phyloP scores from a whole-genome alignment of 2,329 filamentous ascomycete species.

The Thermochaetoides dissita region DNA sequence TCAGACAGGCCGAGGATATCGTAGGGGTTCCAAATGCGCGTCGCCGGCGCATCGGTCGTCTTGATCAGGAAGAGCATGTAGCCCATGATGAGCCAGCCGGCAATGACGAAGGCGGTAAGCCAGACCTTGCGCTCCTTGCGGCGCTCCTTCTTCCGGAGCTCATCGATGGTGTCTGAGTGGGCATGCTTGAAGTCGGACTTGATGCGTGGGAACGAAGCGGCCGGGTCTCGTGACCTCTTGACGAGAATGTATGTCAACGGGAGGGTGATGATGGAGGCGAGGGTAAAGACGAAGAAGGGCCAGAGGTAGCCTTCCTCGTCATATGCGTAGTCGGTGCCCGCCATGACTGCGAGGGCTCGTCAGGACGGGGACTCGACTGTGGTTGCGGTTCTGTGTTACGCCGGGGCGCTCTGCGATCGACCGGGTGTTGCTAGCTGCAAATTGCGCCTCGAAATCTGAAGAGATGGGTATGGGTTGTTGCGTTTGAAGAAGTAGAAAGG shows the following conservation, averaged over 20 bases:
- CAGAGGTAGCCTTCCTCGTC: conserved; percentile 98
- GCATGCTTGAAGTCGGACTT: conserved; percentile 66
- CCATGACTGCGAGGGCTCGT: conserved; percentile 45
- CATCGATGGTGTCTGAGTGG: conserved; percentile 70
- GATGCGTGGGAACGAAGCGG: conserved; percentile 71
- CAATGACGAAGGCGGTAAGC: conserved; percentile 59
- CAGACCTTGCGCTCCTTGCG: conserved; percentile 81
- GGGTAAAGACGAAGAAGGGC: conserved; percentile 93
- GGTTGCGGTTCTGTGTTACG: neutral
- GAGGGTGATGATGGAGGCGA: conserved; percentile 74
- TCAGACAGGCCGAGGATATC: conserved; percentile 80
- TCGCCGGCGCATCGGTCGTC: conserved; percentile 54
- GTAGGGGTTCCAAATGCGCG: conserved; percentile 92
- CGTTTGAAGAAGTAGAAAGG: neutral
- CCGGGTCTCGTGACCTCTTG: conserved; percentile 60
- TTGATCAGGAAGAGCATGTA: conserved; percentile 87
- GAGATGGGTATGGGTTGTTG: too few relatives aligned
- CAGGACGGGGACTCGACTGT: neutral
- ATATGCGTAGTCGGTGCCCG: conserved; percentile 82
- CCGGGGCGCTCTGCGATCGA: neutral
- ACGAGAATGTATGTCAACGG: conserved; percentile 83
- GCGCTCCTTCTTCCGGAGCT: conserved; percentile 72
- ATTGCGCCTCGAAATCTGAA: too few relatives aligned
- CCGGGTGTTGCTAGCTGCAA: neutral
- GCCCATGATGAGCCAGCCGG: conserved; percentile 72